Conservation (phyloP, 108 stramenopile genomes). For the Aurantiochytrium sp. region DNA sequence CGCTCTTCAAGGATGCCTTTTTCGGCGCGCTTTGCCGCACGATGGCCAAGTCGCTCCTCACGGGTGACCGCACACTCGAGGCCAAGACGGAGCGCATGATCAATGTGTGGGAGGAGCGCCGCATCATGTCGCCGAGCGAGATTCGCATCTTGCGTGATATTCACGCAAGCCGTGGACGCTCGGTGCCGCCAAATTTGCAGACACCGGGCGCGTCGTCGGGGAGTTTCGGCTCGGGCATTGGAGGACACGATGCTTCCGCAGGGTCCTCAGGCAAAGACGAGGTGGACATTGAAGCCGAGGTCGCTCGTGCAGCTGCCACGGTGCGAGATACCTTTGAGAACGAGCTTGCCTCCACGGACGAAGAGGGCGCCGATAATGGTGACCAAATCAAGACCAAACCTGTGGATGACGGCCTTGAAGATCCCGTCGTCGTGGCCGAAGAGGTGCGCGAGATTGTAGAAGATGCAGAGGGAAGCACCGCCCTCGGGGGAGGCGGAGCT, state of each 20-base stretch:
- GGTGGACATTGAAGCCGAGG: neutral
- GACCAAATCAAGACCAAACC: neutral
- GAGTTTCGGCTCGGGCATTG: neutral
- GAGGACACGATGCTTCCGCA: neutral
- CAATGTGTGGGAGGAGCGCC: conserved; percentile 2
- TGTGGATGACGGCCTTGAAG: neutral
- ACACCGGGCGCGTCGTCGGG: neutral
- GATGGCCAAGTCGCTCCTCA: neutral
- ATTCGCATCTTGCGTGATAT: neutral
- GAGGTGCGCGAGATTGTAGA: neutral
- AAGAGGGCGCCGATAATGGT: neutral
- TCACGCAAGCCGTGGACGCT: neutral
- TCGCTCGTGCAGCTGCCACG: neutral
- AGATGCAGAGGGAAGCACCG: neutral
- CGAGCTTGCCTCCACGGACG: neutral
- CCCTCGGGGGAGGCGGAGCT: neutral
- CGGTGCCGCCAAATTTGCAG: neutral
- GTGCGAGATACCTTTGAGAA: neutral
- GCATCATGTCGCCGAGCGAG: neutral
- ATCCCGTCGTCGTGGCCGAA: neutral
- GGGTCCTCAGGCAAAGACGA: neutral
- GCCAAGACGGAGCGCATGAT: neutral
- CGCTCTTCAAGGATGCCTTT: neutral
- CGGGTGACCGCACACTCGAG: neutral
- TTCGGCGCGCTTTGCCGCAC: neutral